A percentile compares a stretch with the other conserved stretches of the same genome.
Evolutionary conservation across 2,329 filamentous ascomycete genomes (phyloP).

Genomic region (Cercospora sojina): DNA sequence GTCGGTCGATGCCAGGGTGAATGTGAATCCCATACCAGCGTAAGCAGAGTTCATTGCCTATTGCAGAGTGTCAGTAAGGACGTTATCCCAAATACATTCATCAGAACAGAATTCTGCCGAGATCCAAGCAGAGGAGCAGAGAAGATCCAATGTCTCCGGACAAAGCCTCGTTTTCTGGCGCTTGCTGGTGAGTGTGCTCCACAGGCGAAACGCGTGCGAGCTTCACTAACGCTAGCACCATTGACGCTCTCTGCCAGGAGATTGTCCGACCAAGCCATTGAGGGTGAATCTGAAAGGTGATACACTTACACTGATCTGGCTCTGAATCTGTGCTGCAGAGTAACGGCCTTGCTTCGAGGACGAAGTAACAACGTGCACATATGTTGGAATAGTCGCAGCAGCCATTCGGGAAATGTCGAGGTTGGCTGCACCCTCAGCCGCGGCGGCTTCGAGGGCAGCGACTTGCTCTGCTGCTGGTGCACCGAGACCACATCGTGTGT

Average conservation of each 20-base stretch:
- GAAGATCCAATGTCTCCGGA: neutral
- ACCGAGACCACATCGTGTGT: constrained; percentile 1
- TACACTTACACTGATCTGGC: constrained; percentile 7
- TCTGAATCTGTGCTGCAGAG: constrained; percentile 14
- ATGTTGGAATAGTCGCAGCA: constrained; percentile 16
- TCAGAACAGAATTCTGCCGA: neutral
- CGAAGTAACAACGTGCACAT: constrained; percentile 45
- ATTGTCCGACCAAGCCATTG: neutral
- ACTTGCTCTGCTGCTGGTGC: constrained; percentile 4
- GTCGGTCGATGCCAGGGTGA: constrained; percentile 45
- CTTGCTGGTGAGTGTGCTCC: neutral
- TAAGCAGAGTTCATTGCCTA: constrained; percentile 33
- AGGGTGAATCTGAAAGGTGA: neutral
- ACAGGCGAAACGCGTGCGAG: neutral
- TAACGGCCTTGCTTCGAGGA: constrained; percentile 25
- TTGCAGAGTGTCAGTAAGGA: neutral
- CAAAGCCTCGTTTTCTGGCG: neutral
- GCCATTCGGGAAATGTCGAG: neutral
- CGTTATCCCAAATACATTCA: neutral
- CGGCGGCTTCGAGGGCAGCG: constrained; percentile 2
- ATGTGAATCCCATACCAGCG: constrained; percentile 44
- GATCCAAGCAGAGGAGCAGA: neutral
- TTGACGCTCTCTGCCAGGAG: neutral
- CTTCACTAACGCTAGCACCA: neutral
- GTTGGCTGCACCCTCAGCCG: constrained; percentile 1